These are phyloP conservation scores for Hericium erinaceus DNA, from an alignment of 768 basidiomycete species.

Conservation along the genomic window DNA sequence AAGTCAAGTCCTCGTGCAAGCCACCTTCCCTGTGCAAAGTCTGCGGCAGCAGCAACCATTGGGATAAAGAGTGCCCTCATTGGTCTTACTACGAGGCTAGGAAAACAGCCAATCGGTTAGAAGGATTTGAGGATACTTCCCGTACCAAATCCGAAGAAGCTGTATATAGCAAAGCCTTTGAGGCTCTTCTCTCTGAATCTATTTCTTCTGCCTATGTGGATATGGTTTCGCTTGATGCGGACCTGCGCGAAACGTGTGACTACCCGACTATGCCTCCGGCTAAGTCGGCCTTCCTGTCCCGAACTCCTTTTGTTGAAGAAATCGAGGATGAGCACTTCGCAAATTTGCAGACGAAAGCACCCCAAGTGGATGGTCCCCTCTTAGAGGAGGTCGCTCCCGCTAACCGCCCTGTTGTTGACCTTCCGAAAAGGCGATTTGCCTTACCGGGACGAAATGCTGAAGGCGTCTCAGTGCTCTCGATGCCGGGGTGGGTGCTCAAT, in stretches of 20 bases:
- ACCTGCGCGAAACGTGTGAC: too few species aligned
- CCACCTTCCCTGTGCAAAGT: background rate
- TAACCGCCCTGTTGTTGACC: background rate
- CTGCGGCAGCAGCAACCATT: conserved; percentile 7
- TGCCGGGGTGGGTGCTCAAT: background rate
- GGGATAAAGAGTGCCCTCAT: too few species aligned
- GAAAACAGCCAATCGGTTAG: too few species aligned
- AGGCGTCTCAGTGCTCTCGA: background rate
- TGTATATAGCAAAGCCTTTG: conserved; percentile 15
- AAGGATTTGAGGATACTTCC: too few species aligned
- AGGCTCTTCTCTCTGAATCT: background rate
- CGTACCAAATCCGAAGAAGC: conserved; percentile 15
- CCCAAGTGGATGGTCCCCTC: background rate
- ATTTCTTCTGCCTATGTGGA: background rate
- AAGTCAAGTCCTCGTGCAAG: background rate
- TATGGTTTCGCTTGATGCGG: background rate
- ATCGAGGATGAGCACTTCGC: background rate
- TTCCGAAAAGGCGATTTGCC: background rate
- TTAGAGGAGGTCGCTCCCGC: background rate
- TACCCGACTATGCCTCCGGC: background rate
- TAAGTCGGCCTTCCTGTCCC: background rate
- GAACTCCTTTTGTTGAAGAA: background rate
- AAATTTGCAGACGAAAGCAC: background rate
- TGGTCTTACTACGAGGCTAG: too few species aligned
- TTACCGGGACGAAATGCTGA: background rate